Evolutionary conservation across 2,329 filamentous ascomycete genomes (phyloP).

Genomic region (Cladosporium colombiae): DNA sequence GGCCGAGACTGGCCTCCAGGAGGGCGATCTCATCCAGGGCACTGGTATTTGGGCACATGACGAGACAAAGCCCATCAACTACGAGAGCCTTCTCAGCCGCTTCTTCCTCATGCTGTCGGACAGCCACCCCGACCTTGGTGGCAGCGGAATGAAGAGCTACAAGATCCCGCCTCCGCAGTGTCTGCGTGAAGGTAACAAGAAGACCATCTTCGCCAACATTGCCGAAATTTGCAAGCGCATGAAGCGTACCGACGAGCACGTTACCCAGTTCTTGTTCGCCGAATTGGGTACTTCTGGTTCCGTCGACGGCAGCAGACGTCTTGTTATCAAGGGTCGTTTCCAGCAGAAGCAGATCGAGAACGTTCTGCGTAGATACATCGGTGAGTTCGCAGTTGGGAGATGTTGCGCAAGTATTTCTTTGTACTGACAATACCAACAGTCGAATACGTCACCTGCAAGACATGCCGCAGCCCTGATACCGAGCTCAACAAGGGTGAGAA

Average conservation of each 20-base stretch:
- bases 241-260: slow-evolving; percentile 93
- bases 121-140: slow-evolving; percentile 88
- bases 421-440: slow-evolving; percentile 51
- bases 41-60: slow-evolving; percentile 91
- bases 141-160: slow-evolving; percentile 85
- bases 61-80: slow-evolving; percentile 74
- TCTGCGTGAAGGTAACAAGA: slow-evolving; percentile 99
- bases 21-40: slow-evolving; percentile 80
- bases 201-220: slow-evolving; percentile 99
- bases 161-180: slow-evolving; percentile 99
- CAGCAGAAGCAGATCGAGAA: slow-evolving; percentile 99
- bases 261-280: slow-evolving; percentile 95
- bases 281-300: slow-evolving; percentile 97
- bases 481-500: slow-evolving; percentile 99
- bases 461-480: slow-evolving; percentile 90
- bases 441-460: slow-evolving; percentile 99
- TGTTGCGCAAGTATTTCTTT: background rate
- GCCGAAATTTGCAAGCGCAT: slow-evolving; percentile 98
- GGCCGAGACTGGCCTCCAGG: slow-evolving; percentile 45
- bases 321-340: slow-evolving; percentile 99
- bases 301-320: slow-evolving; percentile 85
- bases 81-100: slow-evolving; percentile 80
- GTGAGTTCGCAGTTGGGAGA: slow-evolving; percentile 54
- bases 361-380: slow-evolving; percentile 91
- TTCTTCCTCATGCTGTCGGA: slow-evolving; percentile 95